Conservation (phyloP, 1,284 basidiomycete species). For the Cystobasidiaceae sp. region DNA sequence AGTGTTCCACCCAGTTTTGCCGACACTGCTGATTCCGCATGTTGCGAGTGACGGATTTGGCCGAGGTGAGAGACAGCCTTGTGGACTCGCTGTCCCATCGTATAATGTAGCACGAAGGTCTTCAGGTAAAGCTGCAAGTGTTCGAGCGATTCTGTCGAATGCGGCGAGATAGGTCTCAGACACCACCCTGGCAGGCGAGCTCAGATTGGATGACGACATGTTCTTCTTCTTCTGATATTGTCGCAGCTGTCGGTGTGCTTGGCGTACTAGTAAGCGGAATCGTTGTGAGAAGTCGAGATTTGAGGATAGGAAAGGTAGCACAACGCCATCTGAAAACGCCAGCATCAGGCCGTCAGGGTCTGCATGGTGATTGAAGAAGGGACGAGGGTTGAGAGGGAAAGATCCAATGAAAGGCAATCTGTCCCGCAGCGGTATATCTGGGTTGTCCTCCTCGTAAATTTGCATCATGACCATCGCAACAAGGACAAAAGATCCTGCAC, state of each 20-base stretch:
- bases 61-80: neutral
- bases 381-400: slow-evolving; percentile 21
- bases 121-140: neutral
- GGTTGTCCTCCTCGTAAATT: neutral
- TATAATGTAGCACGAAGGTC: neutral
- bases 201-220: neutral
- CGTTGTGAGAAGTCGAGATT: slow-evolving; percentile 3
- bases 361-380: slow-evolving; percentile 8
- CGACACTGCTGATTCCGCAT: slow-evolving; percentile 18
- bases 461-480: slow-evolving; percentile 20
- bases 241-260: slow-evolving; percentile 2
- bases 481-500: slow-evolving; percentile 10
- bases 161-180: neutral
- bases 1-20: neutral
- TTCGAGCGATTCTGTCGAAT: neutral
- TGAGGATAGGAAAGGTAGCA: slow-evolving; percentile 9
- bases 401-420: slow-evolving; percentile 3
- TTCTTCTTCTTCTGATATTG: slow-evolving; percentile 3
- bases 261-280: slow-evolving; percentile 12
- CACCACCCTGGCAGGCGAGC: neutral
- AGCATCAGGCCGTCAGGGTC: slow-evolving; percentile 20
- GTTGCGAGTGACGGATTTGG: neutral
- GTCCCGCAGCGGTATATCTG: neutral
- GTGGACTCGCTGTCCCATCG: neutral
- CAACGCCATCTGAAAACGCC: slow-evolving; percentile 14